Conservation (phyloP, 2,329 filamentous ascomycete genomes). For the Lasiodiplodia hormozganensis region DNA sequence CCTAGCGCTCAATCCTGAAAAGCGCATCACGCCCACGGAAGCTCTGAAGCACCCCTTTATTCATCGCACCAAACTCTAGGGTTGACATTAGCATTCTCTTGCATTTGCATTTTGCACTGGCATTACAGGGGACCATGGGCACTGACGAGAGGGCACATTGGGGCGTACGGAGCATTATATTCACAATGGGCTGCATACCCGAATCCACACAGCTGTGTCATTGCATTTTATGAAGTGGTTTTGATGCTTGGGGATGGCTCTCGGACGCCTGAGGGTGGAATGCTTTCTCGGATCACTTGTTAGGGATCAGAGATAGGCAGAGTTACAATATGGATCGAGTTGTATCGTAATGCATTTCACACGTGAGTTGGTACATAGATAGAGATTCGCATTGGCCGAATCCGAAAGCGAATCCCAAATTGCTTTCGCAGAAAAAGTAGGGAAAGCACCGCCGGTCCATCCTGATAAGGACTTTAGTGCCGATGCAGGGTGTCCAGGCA, state of each 20-base stretch:
- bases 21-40: slow-evolving; percentile 84
- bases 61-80: slow-evolving; percentile 29
- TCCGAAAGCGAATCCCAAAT: not conserved
- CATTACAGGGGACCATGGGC: not conserved
- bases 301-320: not conserved
- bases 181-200: not conserved
- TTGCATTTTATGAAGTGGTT: not conserved
- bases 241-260: not conserved
- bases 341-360: not conserved
- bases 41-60: slow-evolving; percentile 92
- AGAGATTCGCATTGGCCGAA: not conserved
- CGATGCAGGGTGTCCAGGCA: not conserved
- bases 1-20: slow-evolving; percentile 88
- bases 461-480: not conserved
- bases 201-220: not conserved
- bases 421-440: not conserved
- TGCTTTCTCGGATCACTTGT: not conserved
- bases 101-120: slow-evolving; percentile 1
- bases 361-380: not conserved
- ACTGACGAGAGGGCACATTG: slow-evolving; percentile 5
- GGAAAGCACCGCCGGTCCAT: too few species aligned
- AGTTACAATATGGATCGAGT: not conserved
- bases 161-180: slow-evolving; percentile 9
- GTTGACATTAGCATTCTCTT: not conserved
- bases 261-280: not conserved